Conservation (phyloP, 2,329 filamentous ascomycete genomes). For the Sordariomycetes sp. region DNA sequence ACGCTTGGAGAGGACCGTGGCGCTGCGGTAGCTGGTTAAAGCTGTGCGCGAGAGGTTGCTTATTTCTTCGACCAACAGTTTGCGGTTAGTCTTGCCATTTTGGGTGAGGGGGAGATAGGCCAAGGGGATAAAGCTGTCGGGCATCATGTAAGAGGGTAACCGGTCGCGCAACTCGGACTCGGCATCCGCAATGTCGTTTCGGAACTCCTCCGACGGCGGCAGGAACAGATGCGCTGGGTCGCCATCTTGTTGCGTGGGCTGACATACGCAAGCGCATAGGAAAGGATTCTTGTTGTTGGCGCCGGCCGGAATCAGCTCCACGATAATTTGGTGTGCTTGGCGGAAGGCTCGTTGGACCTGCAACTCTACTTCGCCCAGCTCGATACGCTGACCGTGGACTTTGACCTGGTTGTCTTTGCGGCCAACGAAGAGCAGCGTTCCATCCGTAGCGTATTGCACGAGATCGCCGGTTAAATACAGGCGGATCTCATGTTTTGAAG, state of each 20-base stretch:
- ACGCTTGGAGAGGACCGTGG: too few relatives aligned
- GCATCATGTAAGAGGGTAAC: background rate
- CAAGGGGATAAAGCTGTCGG: conserved; percentile 21
- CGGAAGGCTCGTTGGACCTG: too few relatives aligned
- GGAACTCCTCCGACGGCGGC: too few relatives aligned
- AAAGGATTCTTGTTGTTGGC: too few relatives aligned
- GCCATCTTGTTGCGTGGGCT: too few relatives aligned
- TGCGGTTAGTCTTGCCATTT: conserved; percentile 23
- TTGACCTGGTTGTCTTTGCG: conserved; percentile 23
- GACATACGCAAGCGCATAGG: too few relatives aligned
- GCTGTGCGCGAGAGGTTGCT: background rate
- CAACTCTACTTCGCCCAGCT: conserved; percentile 5
- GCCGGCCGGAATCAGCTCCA: too few relatives aligned
- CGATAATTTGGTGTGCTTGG: too few relatives aligned
- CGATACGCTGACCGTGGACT: conserved; percentile 2
- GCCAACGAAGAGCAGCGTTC: conserved; percentile 33
- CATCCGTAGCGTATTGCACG: conserved; percentile 29
- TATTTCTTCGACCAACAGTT: background rate
- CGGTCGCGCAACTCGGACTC: background rate
- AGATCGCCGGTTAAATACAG: conserved; percentile 39
- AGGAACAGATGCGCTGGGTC: too few relatives aligned
- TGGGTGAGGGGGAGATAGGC: conserved; percentile 31
- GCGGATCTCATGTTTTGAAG: background rate
- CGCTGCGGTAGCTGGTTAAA: too few relatives aligned
- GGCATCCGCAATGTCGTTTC: too few relatives aligned